Evolutionary conservation across 2,329 filamentous ascomycete species (phyloP), one percentile per base, ranked within the genome.

Genomic region (Epicoccum sorghinum): DNA sequence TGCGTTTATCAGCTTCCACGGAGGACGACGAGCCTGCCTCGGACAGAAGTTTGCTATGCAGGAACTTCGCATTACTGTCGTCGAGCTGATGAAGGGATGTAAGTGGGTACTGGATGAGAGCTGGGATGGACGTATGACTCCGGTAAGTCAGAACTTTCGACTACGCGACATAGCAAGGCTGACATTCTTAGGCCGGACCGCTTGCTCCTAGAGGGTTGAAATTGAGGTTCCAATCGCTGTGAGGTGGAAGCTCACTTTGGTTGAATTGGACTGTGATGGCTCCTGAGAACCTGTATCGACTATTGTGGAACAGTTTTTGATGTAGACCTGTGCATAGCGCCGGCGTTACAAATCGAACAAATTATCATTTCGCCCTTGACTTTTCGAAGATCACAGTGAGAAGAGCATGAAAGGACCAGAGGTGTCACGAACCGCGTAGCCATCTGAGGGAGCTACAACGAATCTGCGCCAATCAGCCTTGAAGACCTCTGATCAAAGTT

Each of bases 1-100:
- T 14, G 69, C 73, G 24, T 78, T 78, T 54, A 76, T 79, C 50
- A 73, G 73, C 22, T 79, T 79, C 53, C 76, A 79, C 42, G 76
- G 76, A 9, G 75, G 75, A 4, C 64, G 68, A 10, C 64, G 77
- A 37, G 72, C 72, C 4, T 79, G 77, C 56, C 58, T 79, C 25
- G 77, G 77, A 0, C 73, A 78, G 61, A 69, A 67, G 37, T 79
- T 76, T 52, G 77, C 76, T 4, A 58, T 79, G 65, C 56, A 76
- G 40, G 65, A 77, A 52, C 60, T 76, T 33, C 69, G 73, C 30
- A 65, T 72, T 12, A 72, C 73, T 0, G 55, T 77, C 37, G 66
- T 70, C 7, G 65, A 70, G 39, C 32, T 68, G 50, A 41, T 68
- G n/a, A 61, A 57, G 35, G 56, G 57, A 9, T 50, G 60, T 14